These are phyloP conservation scores for Actinomucor elegans DNA, from an alignment of 371 early-diverging fungal species.

Conservation along the genomic window DNA sequence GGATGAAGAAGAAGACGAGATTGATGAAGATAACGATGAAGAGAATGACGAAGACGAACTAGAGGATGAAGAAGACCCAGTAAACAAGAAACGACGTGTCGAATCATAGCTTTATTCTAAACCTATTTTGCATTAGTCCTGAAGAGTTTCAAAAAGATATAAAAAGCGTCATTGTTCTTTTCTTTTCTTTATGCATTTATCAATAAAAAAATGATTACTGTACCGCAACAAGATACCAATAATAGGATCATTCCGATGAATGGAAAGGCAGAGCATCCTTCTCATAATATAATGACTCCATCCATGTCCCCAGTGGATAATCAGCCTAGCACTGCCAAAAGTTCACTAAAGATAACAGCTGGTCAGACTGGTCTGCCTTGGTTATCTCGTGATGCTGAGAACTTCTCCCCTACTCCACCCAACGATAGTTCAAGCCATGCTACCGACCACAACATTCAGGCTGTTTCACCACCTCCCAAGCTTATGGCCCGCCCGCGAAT, in stretches of 20 bases:
- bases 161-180: not conserved
- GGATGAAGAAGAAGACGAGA: conserved; percentile 9
- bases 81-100: not conserved
- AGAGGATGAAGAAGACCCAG: conserved; percentile 3
- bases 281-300: conserved; percentile 9
- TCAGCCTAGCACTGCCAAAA: conserved; percentile 64
- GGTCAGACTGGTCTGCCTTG: conserved; percentile 28
- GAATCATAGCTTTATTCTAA: not conserved
- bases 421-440: not conserved
- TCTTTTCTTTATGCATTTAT: not conserved
- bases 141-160: conserved; percentile 2
- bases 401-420: not conserved
- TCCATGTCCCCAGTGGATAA: conserved; percentile 64
- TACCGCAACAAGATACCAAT: not conserved
- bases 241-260: conserved; percentile 1
- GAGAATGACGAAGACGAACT: conserved; percentile 11
- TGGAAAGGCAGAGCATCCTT: conserved; percentile 12
- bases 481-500: conserved; percentile 11
- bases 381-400: conserved; percentile 18
- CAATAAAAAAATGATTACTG: not conserved
- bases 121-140: not conserved
- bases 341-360: conserved; percentile 10
- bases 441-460: too few relatives aligned
- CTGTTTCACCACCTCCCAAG: conserved; percentile 25
- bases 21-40: conserved; percentile 8